Conservation (phyloP, 2,329 filamentous ascomycete genomes). For the Hysterium pulicare region DNA sequence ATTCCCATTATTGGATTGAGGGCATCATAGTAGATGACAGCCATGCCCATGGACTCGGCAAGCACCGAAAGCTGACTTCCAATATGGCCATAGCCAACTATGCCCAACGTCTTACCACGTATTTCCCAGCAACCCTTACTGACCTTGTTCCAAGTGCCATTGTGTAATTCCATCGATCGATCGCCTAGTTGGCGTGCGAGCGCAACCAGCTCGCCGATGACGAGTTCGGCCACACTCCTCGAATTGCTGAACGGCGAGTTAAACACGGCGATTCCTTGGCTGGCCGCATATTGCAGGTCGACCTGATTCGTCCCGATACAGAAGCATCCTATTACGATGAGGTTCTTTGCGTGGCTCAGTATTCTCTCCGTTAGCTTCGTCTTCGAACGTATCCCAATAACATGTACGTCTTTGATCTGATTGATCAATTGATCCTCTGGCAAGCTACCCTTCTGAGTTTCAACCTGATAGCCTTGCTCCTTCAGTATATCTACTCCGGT, state of each 20-base stretch:
- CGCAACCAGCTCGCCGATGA: conserved; percentile 89
- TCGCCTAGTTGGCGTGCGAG: conserved; percentile 91
- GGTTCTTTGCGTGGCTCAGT: conserved; percentile 82
- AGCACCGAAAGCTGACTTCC: conserved; percentile 93
- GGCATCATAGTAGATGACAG: conserved; percentile 94
- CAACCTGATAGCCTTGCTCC: conserved; percentile 91
- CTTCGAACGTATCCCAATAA: conserved; percentile 97
- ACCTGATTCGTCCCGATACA: conserved; percentile 98
- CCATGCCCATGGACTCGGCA: conserved; percentile 97
- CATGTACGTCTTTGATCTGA: conserved; percentile 97
- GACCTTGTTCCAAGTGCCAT: conserved; percentile 96
- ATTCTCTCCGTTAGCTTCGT: conserved; percentile 88
- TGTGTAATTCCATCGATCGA: conserved; percentile 90
- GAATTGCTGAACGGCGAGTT: conserved; percentile 99
- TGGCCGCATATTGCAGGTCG: conserved; percentile 77
- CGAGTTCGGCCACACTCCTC: conserved; percentile 90
- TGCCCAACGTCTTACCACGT: conserved; percentile 92
- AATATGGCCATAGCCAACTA: conserved; percentile 96
- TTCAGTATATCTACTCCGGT: conserved; percentile 80
- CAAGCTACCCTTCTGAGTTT: conserved; percentile 82
- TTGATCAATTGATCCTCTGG: conserved; percentile 92
- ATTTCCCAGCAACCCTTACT: conserved; percentile 97
- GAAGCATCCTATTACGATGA: conserved; percentile 96
- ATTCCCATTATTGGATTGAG: conserved; percentile 92
- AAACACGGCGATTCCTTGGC: conserved; percentile 91